These are phyloP conservation scores for Solanum hybrid DNA, from an alignment of 305 asterid genomes.

Conservation along the genomic window DNA sequence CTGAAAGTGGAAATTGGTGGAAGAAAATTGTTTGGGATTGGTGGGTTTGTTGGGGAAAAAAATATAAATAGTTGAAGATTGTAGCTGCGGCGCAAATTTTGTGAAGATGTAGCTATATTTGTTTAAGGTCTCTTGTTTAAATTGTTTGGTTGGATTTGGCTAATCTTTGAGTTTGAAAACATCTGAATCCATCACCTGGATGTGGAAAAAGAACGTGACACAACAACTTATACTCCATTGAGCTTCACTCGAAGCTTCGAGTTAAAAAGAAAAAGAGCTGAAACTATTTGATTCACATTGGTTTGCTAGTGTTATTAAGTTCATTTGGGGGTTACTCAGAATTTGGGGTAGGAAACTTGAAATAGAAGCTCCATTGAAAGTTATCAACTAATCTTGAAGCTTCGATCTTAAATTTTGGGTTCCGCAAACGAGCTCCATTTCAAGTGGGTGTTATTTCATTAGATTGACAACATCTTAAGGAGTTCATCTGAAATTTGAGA, in stretches of 20 bases:
- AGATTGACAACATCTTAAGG: background rate
- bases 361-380: background rate
- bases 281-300: background rate
- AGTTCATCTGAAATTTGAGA: background rate
- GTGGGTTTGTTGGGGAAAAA: background rate
- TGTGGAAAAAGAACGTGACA: background rate
- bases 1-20: background rate
- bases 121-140: background rate
- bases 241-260: background rate
- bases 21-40: background rate
- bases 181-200: background rate
- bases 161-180: background rate
- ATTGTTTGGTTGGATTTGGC: background rate
- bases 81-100: background rate
- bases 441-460: background rate
- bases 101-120: background rate
- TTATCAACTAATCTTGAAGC: background rate
- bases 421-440: background rate
- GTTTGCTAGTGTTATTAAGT: background rate
- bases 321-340: background rate
- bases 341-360: background rate
- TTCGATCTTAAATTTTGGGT: background rate
- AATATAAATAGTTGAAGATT: background rate
- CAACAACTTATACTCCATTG: background rate
- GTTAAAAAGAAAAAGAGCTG: background rate